Percentiles rank a stretch among this genome's conserved stretches.
Evolutionary conservation across 495 filamentous ascomycete species (phyloP).

Genomic region (Extremus antarcticus): DNA sequence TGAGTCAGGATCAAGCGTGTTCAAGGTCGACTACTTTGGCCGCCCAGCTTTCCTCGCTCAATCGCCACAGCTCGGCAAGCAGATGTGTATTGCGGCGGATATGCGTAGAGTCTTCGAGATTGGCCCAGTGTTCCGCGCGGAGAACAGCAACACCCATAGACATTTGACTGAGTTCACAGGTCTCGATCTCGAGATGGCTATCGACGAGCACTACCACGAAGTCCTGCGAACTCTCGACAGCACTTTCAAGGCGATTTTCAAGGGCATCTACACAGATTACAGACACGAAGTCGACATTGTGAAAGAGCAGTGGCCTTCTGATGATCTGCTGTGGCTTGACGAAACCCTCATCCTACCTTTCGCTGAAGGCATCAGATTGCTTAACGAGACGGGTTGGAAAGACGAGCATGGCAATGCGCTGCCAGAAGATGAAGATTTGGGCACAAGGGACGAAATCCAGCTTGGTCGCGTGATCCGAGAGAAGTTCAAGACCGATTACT

Average conservation of each 20-base stretch:
- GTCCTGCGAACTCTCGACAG: slow-evolving; percentile 69
- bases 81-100: slow-evolving; percentile 89
- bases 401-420: slow-evolving; percentile 62
- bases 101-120: slow-evolving; percentile 82
- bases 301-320: slow-evolving; percentile 55
- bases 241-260: slow-evolving; percentile 83
- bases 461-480: slow-evolving; percentile 73
- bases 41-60: slow-evolving; percentile 78
- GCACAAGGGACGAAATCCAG: slow-evolving; percentile 77
- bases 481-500: slow-evolving; percentile 83
- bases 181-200: slow-evolving; percentile 96
- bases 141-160: slow-evolving; percentile 91
- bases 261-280: slow-evolving; percentile 43
- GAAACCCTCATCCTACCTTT: slow-evolving; percentile 75
- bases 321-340: slow-evolving; percentile 67
- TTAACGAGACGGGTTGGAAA: slow-evolving; percentile 71
- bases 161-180: slow-evolving; percentile 97
- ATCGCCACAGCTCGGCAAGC: slow-evolving; percentile 93
- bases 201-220: slow-evolving; percentile 79
- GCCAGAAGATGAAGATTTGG: slow-evolving; percentile 63
- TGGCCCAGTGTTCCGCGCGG: slow-evolving; percentile 86
- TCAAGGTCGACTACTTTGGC: slow-evolving; percentile 85
- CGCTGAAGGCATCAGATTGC: slow-evolving; percentile 62
- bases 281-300: slow-evolving; percentile 30
- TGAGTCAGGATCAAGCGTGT: slow-evolving; percentile 89